A percentile compares a stretch with the other conserved stretches of the same genome.
phyloP scores from a whole-genome alignment of 805 yeast genomes.

The Pichia paraexigua region DNA sequence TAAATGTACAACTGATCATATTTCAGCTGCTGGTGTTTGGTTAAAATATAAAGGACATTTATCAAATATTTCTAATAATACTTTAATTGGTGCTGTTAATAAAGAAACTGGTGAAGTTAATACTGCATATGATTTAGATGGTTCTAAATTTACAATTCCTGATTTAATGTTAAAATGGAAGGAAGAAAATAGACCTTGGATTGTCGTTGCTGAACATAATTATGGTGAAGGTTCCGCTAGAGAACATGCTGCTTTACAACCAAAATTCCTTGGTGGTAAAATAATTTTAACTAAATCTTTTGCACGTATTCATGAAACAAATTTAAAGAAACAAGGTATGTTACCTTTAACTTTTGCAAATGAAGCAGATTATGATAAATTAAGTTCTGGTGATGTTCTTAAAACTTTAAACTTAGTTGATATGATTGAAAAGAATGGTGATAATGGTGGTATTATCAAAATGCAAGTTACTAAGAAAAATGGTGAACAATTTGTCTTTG shows the following conservation, averaged over 20 bases:
- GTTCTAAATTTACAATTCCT: conserved; percentile 74
- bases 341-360: conserved; percentile 88
- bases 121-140: conserved; percentile 80
- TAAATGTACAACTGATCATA: conserved; percentile 97
- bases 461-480: conserved; percentile 66
- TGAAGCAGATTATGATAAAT: conserved; percentile 79
- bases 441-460: conserved; percentile 76
- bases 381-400: conserved; percentile 69
- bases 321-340: conserved; percentile 96
- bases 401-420: conserved; percentile 69
- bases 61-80: conserved; percentile 91
- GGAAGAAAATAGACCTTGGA: conserved; percentile 76
- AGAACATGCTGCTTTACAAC: conserved; percentile 97
- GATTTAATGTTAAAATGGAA: conserved; percentile 96
- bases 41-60: conserved; percentile 96
- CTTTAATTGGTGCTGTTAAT: conserved; percentile 93
- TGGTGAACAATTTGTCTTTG: conserved; percentile 63
- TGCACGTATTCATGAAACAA: conserved; percentile 98
- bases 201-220: conserved; percentile 94
- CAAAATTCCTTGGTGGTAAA: conserved; percentile 88
- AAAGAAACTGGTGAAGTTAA: conserved; percentile 96
- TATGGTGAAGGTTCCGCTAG: conserved; percentile 99
- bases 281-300: conserved; percentile 87
- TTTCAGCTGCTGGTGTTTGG: conserved; percentile 99
- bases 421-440: conserved; percentile 71